phyloP scores from a whole-genome alignment of 2,329 filamentous ascomycete species.

The Aureobasidium leucospermi region DNA sequence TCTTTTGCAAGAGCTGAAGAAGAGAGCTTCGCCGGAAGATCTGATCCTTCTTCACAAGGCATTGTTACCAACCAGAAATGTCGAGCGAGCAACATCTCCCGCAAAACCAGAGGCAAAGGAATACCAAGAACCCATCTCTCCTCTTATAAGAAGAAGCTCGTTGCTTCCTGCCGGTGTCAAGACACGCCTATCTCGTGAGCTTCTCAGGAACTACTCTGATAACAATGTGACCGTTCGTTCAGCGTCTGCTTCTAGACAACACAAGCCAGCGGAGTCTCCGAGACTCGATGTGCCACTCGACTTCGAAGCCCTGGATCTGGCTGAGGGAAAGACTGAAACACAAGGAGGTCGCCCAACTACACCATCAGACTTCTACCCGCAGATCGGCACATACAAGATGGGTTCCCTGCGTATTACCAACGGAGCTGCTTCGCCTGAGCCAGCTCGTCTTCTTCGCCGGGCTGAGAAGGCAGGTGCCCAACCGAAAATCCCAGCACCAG shows the following conservation, averaged over 20 bases:
- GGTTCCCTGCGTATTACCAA: slow-evolving; percentile 42
- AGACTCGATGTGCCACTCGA: slow-evolving; percentile 5
- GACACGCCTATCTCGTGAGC: slow-evolving; percentile 20
- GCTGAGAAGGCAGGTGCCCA: not conserved
- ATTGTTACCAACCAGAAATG: slow-evolving; percentile 27
- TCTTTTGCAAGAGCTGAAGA: slow-evolving; percentile 41
- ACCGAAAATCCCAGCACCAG: not conserved
- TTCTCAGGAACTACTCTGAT: slow-evolving; percentile 14
- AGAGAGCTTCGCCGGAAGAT: slow-evolving; percentile 41
- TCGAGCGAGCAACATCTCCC: slow-evolving; percentile 16
- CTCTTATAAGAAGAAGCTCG: slow-evolving; percentile 31
- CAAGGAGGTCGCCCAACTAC: not conserved
- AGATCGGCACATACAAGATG: slow-evolving; percentile 34
- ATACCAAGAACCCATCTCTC: slow-evolving; percentile 9
- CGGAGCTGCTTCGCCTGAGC: slow-evolving; percentile 38
- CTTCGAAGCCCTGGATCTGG: slow-evolving; percentile 20
- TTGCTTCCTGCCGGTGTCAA: slow-evolving; percentile 33
- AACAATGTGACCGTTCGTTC: not conserved
- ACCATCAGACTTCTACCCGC: slow-evolving; percentile 31
- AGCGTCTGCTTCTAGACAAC: not conserved
- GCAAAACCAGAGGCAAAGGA: not conserved
- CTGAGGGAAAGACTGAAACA: slow-evolving; percentile 17
- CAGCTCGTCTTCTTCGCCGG: slow-evolving; percentile 25
- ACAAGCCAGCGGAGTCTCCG: not conserved
- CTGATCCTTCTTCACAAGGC: slow-evolving; percentile 36